Base-by-base conservation (phyloP, 2,329 filamentous ascomycete genomes). In the Chaetomium olivaceum region DNA sequence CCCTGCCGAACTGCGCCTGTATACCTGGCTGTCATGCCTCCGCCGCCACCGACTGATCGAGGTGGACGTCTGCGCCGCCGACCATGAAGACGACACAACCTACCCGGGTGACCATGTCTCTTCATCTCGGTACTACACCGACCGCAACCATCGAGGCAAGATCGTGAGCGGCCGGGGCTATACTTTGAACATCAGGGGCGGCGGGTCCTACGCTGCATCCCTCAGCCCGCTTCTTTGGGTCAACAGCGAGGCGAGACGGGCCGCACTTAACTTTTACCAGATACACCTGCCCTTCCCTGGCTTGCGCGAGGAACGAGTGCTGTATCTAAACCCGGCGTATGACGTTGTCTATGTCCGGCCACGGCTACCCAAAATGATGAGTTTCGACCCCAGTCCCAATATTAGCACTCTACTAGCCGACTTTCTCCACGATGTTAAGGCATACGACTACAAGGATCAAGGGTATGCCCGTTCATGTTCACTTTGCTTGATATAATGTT, bases 371-470 rank as follows among this genome's bases (percentile, higher is more conserved):
- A 19, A 33, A 33, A 5, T n/a, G 16, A n/a, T 12, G 4, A 3
- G 4, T 31, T 7, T 36, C 12, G 52, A 14, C 29, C 4, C 2
- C 21, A 9, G 48, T 27, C n/a, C n/a, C 14, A 9, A 8, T 7
- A 5, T 8, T 4, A 8, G 48, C 21, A 51, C 48, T 23, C 14
- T 58, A 4, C 39, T 68, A 1, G 62, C 46, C 2, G 67, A 67
- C 67, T 64, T 69, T 25, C 31, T 67, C 5, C 61, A 64, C 55
- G 67, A 69, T 25, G 21, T 63, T 8, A 67, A 57, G 55, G 65
- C 67, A n/a, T 66, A 65, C 43, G 67, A 69, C 50, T 55, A 27
- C 39, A 69, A 67, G 39, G 46, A 61, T 31, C 29, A 62, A 64
- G 66, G 66, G 66, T 66, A 54, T 4, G 21, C 58, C 19, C 16